phyloP scores from a whole-genome alignment of 805 yeast genomes.

The Cyberlindnera saturnus region DNA sequence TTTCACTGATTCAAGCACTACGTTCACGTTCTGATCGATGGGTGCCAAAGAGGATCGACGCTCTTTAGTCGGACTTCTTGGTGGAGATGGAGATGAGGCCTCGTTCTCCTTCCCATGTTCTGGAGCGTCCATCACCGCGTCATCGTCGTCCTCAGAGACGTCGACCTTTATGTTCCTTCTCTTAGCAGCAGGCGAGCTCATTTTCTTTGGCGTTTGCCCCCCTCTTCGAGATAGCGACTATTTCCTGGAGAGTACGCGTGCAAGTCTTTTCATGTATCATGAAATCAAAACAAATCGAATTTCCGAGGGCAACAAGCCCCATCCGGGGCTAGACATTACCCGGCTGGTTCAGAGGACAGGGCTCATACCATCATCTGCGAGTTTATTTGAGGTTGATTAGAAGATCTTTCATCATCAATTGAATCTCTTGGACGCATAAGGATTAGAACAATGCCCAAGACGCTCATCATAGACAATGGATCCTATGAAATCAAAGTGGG shows the following conservation, averaged over 20 bases:
- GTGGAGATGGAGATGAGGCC: conserved; percentile 6
- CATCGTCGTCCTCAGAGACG: conserved; percentile 13
- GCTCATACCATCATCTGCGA: background rate
- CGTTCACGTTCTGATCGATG: conserved; percentile 15
- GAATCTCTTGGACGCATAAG: background rate
- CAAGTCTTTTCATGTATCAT: background rate
- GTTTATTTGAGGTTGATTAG: too few species aligned
- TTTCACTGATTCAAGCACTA: conserved; percentile 10
- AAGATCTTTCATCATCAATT: background rate
- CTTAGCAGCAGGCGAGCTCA: conserved; percentile 24
- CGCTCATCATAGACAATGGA: conserved; percentile 82
- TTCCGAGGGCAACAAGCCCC: background rate
- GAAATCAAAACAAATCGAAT: conserved; percentile 16
- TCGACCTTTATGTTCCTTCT: conserved; percentile 14
- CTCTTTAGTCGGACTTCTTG: conserved; percentile 22
- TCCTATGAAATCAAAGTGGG: conserved; percentile 76
- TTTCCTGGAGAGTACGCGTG: too few species aligned
- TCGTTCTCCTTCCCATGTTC: conserved; percentile 19
- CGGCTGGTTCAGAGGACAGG: background rate
- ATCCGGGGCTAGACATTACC: conserved; percentile 3
- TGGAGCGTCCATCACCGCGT: conserved; percentile 9
- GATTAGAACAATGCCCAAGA: conserved; percentile 7
- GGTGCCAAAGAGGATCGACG: conserved; percentile 18
- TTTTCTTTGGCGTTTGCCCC: background rate
- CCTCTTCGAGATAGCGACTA: too few species aligned